These are phyloP conservation scores for Aspergillus alliaceus DNA, from an alignment of 2,329 filamentous ascomycete species.

Conservation along the genomic window DNA sequence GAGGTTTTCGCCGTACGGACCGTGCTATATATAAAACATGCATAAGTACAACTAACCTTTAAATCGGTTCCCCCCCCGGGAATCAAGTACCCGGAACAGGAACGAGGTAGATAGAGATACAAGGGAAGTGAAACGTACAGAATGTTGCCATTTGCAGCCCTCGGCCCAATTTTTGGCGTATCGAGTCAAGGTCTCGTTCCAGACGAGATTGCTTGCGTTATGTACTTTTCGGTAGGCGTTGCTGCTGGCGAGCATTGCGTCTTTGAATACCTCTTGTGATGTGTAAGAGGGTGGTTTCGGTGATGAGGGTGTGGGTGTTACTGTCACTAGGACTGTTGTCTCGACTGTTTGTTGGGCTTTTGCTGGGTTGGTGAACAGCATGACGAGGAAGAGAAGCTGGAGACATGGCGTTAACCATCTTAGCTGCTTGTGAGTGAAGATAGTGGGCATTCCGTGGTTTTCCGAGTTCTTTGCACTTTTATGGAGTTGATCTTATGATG, in stretches of 20 bases:
- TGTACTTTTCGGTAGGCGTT: constrained; percentile 66
- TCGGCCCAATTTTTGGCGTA: constrained; percentile 55
- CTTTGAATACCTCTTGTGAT: constrained; percentile 41
- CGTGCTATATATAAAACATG: constrained; percentile 41
- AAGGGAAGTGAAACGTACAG: constrained; percentile 21
- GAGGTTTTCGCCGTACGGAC: constrained; percentile 73
- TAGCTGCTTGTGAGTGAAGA: not conserved
- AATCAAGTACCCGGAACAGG: not conserved
- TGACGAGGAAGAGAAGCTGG: constrained; percentile 2
- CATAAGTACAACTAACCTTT: not conserved
- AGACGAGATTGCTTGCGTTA: constrained; percentile 58
- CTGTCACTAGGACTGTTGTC: constrained; percentile 24
- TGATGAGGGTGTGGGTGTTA: constrained; percentile 26
- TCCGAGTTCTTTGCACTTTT: not conserved
- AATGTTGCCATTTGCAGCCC: constrained; percentile 45
- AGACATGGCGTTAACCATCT: not conserved
- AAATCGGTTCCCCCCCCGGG: not conserved
- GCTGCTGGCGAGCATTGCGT: constrained; percentile 63
- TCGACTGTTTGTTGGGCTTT: constrained; percentile 13
- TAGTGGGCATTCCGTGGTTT: not conserved
- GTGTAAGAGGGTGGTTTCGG: constrained; percentile 44
- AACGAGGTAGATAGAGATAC: not conserved
- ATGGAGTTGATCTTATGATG: not conserved
- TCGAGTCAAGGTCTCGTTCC: constrained; percentile 64
- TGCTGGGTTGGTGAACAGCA: constrained; percentile 1